Conservation (phyloP, 2,329 filamentous ascomycete species). For the Colletotrichum tofieldiae region DNA sequence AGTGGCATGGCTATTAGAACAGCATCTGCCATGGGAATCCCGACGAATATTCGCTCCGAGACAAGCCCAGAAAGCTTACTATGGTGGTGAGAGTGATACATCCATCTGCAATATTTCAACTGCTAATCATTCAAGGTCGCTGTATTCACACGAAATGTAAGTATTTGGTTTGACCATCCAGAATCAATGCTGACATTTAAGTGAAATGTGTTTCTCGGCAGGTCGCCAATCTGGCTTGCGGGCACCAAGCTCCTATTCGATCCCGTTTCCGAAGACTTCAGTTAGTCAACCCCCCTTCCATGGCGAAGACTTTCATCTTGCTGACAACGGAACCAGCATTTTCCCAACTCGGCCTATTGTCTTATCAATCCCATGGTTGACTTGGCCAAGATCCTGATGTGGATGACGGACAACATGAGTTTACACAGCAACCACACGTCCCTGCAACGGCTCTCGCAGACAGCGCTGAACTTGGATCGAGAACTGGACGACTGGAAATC, state of each 20-base stretch:
- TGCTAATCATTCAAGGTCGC: conserved; percentile 32
- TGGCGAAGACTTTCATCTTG: not conserved
- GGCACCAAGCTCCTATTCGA: conserved; percentile 30
- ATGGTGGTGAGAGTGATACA: conserved; percentile 36
- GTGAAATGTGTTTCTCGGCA: conserved; percentile 41
- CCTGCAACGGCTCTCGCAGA: conserved; percentile 34
- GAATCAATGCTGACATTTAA: conserved; percentile 3
- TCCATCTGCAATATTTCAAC: too few relatives aligned
- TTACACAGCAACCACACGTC: conserved; percentile 35
- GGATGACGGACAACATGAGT: conserved; percentile 41
- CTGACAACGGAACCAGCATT: not conserved
- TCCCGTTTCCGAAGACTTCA: conserved; percentile 36
- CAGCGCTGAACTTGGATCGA: conserved; percentile 24
- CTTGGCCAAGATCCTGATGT: conserved; percentile 39
- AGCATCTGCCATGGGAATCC: conserved; percentile 52
- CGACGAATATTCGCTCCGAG: conserved; percentile 43
- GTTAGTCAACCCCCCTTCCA: conserved; percentile 1
- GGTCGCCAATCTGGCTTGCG: conserved; percentile 33
- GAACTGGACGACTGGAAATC: conserved; percentile 38
- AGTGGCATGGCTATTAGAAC: conserved; percentile 54
- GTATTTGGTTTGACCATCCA: not conserved
- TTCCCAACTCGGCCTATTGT: conserved; percentile 32
- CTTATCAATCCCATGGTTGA: conserved; percentile 42
- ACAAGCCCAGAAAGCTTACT: conserved; percentile 41
- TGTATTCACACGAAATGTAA: conserved; percentile 45